Conservation (phyloP, 495 filamentous ascomycete genomes). For the Oleoguttula mirabilis region DNA sequence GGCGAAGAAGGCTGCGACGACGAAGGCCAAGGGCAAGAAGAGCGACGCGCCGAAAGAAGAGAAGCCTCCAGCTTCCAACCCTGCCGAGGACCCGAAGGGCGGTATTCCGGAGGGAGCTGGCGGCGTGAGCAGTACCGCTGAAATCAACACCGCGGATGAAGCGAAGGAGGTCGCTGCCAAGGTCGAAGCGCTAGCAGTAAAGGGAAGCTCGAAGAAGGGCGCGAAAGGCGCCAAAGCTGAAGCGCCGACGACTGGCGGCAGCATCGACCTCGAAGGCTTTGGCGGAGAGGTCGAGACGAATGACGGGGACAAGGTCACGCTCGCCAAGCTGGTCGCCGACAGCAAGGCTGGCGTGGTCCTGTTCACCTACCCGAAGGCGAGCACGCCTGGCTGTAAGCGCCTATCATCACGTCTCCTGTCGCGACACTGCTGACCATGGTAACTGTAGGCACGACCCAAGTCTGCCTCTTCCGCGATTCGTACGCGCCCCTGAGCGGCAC, state of each 20-base stretch:
- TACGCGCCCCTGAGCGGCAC: constrained; percentile 64
- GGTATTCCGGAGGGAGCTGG: constrained; percentile 25
- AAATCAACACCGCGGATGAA: constrained; percentile 20
- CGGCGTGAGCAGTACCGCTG: constrained; percentile 21
- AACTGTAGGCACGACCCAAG: constrained; percentile 72
- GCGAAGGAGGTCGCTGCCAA: constrained; percentile 22
- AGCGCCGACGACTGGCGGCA: constrained; percentile 34
- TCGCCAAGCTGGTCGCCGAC: constrained; percentile 65
- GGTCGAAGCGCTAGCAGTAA: constrained; percentile 9
- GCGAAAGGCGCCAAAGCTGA: constrained; percentile 13
- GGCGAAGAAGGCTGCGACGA: constrained; percentile 24
- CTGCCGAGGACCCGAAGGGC: constrained; percentile 26
- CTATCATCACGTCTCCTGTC: not conserved
- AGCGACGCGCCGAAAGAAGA: constrained; percentile 44
- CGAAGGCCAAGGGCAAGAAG: constrained; percentile 20
- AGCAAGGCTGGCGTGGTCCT: constrained; percentile 79
- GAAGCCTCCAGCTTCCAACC: constrained; percentile 36
- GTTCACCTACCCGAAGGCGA: constrained; percentile 93
- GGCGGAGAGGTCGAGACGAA: constrained; percentile 77
- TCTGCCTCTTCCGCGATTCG: constrained; percentile 78
- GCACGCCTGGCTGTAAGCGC: constrained; percentile 84
- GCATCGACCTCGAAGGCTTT: constrained; percentile 56
- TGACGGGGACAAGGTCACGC: constrained; percentile 62
- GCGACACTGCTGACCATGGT: not conserved
- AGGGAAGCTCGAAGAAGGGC: constrained; percentile 11